Evolutionary conservation across 805 yeast species (phyloP), one percentile per base, ranked within the genome.

Genomic region (Metschnikowia sp.): DNA sequence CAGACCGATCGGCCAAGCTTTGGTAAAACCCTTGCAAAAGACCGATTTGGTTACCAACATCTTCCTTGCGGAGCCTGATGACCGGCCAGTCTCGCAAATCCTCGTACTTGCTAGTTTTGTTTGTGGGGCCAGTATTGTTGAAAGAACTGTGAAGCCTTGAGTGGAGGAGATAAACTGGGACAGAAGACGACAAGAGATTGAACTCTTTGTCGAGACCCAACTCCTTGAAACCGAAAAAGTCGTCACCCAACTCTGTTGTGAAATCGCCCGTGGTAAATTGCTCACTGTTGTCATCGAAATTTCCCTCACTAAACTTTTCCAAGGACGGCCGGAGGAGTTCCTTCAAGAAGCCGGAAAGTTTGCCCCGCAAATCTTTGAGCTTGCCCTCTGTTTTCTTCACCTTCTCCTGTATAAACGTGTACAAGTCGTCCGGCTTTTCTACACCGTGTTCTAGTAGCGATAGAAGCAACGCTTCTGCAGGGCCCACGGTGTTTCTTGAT

Each of bases 141-240:
- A 70, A 75, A n/a, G 83, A 77, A 49, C 77, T 84, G 39, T 83
- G 82, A 40, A 87, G 74, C 49, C 85, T 76, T 8, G 95, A 82
- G 56, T 89, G 96, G 33, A 94, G 71, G 48, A 94, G 71, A 65
- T 92, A 96, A 38, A 95, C 73, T 2, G 99, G 99, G 28, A 94
- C 89, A 0, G 96, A 81, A 3, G 91, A 78, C 29, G 91, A 85
- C 42, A 90, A 68, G 62, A 92, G 72, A 10, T 92, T 91, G 63
- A 89, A 86, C 64, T 94, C 99, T 58, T 85, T 88, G 59, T 92
- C 98, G 44, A 94, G 70, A 0, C 99, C 99, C 40, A 94, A 73
- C 55, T 92, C 98, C 61, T 80, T 86, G 74, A 94, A 95, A 0
- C 99, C 99, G 70, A 95, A 95, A 76, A 91, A 94, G 68, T 94